A percentile compares a stretch with the other conserved stretches of the same genome.
Conservation (phyloP, 148 eudicot species). For the Rhododendron simsii region DNA sequence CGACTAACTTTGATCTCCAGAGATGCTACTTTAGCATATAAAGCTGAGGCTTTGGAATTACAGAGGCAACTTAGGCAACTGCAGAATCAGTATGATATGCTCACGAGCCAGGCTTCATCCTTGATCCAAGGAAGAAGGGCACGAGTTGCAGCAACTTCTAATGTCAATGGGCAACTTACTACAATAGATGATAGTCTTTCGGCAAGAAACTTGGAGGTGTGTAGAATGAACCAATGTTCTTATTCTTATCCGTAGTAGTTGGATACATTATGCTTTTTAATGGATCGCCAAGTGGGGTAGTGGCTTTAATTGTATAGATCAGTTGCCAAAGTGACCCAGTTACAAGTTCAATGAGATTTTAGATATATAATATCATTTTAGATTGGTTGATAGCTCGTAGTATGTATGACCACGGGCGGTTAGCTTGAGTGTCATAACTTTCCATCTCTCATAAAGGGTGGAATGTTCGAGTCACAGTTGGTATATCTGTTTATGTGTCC, state of each 20-base stretch:
- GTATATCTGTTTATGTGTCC: background rate
- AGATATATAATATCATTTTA: no score
- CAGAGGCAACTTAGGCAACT: conserved; percentile 85
- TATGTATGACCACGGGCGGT: background rate
- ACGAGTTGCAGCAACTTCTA: conserved; percentile 80
- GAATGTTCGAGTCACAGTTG: background rate
- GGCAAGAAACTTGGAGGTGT: conserved; percentile 87
- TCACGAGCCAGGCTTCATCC: conserved; percentile 79
- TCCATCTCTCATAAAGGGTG: background rate
- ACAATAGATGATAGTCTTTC: conserved; percentile 82
- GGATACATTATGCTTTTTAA: background rate
- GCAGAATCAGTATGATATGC: conserved; percentile 88
- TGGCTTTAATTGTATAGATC: no score
- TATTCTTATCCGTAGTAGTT: background rate
- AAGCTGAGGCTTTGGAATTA: conserved; percentile 78
- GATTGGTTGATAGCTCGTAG: no score
- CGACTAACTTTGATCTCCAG: conserved; percentile 31
- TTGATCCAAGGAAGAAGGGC: conserved; percentile 92
- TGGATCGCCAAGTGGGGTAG: no score
- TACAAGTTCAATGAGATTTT: no score
- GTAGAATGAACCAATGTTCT: background rate
- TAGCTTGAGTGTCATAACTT: background rate
- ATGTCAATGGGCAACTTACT: conserved; percentile 74
- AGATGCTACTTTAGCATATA: conserved; percentile 76
- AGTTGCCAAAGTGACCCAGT: no score